Base-by-base conservation (phyloP, 2,329 filamentous ascomycete genomes). In the Paradendryphiella salina region DNA sequence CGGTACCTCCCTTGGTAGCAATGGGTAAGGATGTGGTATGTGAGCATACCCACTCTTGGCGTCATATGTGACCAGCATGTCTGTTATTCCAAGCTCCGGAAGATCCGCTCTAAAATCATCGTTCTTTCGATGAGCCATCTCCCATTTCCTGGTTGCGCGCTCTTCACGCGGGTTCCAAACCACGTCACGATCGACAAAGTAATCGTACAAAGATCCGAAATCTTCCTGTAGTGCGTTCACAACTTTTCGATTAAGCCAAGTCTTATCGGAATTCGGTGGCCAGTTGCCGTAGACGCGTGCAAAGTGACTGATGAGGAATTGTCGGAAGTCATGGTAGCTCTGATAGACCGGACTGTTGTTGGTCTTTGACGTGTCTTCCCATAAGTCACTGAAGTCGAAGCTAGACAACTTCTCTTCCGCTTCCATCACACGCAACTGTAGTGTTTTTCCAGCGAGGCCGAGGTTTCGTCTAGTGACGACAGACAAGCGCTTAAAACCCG, bases 131-230 rank as follows among this genome's bases (percentile, higher is more conserved):
- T 67, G 66, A 13, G 79, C 76, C 76, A 87, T 84, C 70, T 84
- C 81, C 83, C 84, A 87, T 63, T 86, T 87, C 33, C 84, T 80
- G 14, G 81, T 80, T 3, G 81, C 79, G 0, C 83, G 76, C 39
- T 82, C 82, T 63, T 87, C 84, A 0, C 80, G 80, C 15, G 79
- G 79, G 47, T 86, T 84, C 84, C 86, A 89, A 0, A 80, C 67
- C 4, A 88, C 79, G 38, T 87, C 82, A 4, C 84, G 80, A 66
- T 89, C 82, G 13, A 89, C 85, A 1, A 89, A 74, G 55, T 87
- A 88, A 61, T 89, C 85, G 61, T 89, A 89, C 1, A 89, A 73
- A 0, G 83, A 82, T 2, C 84, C 83, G 60, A 89, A 88, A 57
- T 89, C 86, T 26, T 75, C 76, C 57, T 87, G 84, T n/a, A 89